phyloP scores from a whole-genome alignment of 805 yeast species.

The Tetrapisispora namnaoensis region DNA sequence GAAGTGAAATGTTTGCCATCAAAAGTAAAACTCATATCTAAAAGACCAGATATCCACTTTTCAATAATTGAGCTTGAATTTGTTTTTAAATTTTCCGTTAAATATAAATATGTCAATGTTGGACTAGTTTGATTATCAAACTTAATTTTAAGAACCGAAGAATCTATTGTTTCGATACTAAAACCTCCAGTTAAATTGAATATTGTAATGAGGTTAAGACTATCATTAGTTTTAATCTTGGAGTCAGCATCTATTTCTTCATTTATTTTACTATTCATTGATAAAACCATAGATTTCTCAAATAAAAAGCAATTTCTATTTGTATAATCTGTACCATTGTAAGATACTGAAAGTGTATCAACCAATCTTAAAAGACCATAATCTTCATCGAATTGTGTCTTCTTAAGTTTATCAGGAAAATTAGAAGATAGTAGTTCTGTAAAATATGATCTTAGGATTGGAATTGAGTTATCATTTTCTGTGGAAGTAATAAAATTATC shows the following conservation, averaged over 20 bases:
- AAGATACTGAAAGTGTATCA: constrained; percentile 28
- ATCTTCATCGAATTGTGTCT: constrained; percentile 23
- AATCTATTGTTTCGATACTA: constrained; percentile 15
- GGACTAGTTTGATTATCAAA: not conserved
- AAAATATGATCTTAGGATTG: constrained; percentile 19
- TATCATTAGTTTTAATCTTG: constrained; percentile 2
- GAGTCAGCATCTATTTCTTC: constrained; percentile 4
- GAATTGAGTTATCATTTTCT: constrained; percentile 7
- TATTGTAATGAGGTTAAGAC: constrained; percentile 8
- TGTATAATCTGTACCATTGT: constrained; percentile 17
- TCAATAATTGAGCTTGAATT: constrained; percentile 27
- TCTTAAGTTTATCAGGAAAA: constrained; percentile 13
- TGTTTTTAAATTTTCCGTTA: constrained; percentile 19
- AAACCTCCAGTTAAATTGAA: constrained; percentile 8
- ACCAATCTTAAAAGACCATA: constrained; percentile 31
- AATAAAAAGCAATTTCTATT: constrained; percentile 30
- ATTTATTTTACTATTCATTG: constrained; percentile 5
- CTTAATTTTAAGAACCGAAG: constrained; percentile 17
- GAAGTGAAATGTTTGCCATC: constrained; percentile 25
- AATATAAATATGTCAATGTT: constrained; percentile 6
- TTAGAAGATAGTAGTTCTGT: constrained; percentile 15
- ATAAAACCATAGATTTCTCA: constrained; percentile 18
- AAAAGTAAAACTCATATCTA: constrained; percentile 28
- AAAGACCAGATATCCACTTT: constrained; percentile 35
- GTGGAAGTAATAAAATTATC: not conserved